A percentile compares a stretch with the other conserved stretches of the same genome.
Evolutionary conservation across 1,284 basidiomycete species (phyloP).

Genomic region (Ganoderma meredithae): DNA sequence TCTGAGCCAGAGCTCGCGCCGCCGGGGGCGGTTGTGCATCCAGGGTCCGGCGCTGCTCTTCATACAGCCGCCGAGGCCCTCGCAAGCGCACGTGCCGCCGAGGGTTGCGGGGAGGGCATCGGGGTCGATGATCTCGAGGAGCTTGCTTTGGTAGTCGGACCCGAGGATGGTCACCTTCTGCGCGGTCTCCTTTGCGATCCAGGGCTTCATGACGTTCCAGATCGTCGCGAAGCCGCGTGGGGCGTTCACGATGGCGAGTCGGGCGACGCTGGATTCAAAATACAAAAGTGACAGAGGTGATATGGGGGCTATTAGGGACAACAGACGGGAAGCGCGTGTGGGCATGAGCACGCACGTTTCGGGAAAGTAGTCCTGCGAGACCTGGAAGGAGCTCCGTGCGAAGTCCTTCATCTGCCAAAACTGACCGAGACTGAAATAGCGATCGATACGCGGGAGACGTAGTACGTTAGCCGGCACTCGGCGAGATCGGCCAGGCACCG

Average conservation of each 20-base stretch:
- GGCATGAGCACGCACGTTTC: slow-evolving; percentile 77
- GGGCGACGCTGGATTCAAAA: slow-evolving; percentile 60
- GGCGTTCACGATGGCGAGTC: slow-evolving; percentile 72
- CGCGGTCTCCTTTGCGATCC: slow-evolving; percentile 75
- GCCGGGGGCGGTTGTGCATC: slow-evolving; percentile 64
- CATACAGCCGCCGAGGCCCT: slow-evolving; percentile 60
- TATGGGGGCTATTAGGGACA: too few relatives aligned
- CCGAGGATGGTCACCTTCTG: slow-evolving; percentile 72
- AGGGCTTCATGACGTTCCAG: slow-evolving; percentile 71
- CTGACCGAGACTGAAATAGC: slow-evolving; percentile 56
- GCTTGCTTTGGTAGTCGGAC: slow-evolving; percentile 58
- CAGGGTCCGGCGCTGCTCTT: slow-evolving; percentile 72
- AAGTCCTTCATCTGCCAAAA: slow-evolving; percentile 80
- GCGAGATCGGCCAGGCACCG: slow-evolving; percentile 1
- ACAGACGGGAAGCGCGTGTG: slow-evolving; percentile 1
- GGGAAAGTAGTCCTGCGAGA: slow-evolving; percentile 80
- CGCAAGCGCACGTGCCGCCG: slow-evolving; percentile 64
- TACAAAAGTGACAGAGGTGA: slow-evolving; percentile 2
- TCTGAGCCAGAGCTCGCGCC: slow-evolving; percentile 51
- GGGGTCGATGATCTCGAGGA: slow-evolving; percentile 63
- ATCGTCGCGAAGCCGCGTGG: slow-evolving; percentile 75
- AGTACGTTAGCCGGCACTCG: background rate
- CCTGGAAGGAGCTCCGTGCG: slow-evolving; percentile 64
- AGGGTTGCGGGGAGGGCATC: slow-evolving; percentile 55
- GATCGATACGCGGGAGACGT: background rate